A percentile compares a stretch with the other conserved stretches of the same genome.
phyloP scores from a whole-genome alignment of 2,329 filamentous ascomycete genomes.

The Neopestalotiopsis sp. region DNA sequence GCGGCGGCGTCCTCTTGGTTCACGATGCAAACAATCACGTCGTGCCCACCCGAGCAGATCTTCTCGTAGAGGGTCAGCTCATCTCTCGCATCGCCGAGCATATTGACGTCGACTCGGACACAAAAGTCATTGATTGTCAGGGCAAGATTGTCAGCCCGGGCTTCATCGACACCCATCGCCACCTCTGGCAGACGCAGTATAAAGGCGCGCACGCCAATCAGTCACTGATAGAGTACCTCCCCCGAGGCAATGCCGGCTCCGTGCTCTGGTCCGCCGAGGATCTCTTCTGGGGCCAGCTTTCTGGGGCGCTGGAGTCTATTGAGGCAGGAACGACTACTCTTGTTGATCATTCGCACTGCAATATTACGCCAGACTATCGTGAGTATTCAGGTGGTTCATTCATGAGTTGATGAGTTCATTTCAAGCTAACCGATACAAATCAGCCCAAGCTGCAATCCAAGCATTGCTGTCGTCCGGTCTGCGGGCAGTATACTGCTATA shows the following conservation, averaged over 20 bases:
- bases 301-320: conserved; percentile 44
- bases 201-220: conserved; percentile 33
- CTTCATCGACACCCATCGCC: conserved; percentile 50
- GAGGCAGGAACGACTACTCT: conserved; percentile 49
- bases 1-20: conserved; percentile 24
- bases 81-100: conserved; percentile 24
- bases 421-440: conserved; percentile 9
- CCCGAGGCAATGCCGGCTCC: conserved; percentile 42
- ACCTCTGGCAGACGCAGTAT: conserved; percentile 45
- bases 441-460: conserved; percentile 41
- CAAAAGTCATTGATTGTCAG: conserved; percentile 44
- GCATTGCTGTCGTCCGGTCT: conserved; percentile 50
- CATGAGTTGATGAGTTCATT: background rate
- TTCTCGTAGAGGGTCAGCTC: conserved; percentile 22
- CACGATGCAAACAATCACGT: conserved; percentile 25
- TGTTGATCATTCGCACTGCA: conserved; percentile 44
- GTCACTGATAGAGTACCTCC: conserved; percentile 32
- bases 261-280: conserved; percentile 46
- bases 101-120: conserved; percentile 6
- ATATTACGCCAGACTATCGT: conserved; percentile 37
- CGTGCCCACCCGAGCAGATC: conserved; percentile 23
- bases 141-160: conserved; percentile 46
- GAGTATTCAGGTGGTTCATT: conserved; percentile 22
- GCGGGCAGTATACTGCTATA: conserved; percentile 50
- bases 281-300: conserved; percentile 51